phyloP scores from a whole-genome alignment of 352 stramenopile genomes.

The Phytopythium sindhum region DNA sequence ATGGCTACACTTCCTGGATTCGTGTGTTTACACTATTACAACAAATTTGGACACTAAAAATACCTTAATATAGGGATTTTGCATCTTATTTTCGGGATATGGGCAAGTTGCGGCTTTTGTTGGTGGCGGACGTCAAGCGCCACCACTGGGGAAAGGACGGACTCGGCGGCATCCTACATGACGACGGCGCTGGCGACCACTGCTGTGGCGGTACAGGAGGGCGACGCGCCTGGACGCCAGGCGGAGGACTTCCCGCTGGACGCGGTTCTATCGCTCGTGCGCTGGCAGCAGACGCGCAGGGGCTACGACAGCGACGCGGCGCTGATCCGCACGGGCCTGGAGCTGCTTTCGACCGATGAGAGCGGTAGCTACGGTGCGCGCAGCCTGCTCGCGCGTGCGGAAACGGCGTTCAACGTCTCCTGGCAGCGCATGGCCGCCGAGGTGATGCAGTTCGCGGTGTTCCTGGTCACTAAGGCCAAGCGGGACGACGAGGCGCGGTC shows the following conservation, averaged over 20 bases:
- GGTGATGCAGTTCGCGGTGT: slow-evolving; percentile 63
- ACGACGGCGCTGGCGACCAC: neutral
- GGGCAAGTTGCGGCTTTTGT: neutral
- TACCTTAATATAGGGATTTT: neutral
- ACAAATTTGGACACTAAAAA: too few species aligned
- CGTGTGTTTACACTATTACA: too few species aligned
- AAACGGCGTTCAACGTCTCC: slow-evolving; percentile 51
- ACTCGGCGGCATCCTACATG: neutral
- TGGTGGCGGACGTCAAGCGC: slow-evolving; percentile 4
- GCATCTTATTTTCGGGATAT: neutral
- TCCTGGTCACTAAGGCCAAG: slow-evolving; percentile 57
- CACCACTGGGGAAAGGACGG: slow-evolving; percentile 4
- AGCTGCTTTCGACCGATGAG: slow-evolving; percentile 23
- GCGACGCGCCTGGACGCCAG: neutral
- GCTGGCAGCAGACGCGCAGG: slow-evolving; percentile 56
- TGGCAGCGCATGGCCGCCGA: slow-evolving; percentile 57
- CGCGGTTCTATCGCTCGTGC: slow-evolving; percentile 55
- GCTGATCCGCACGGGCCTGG: slow-evolving; percentile 34
- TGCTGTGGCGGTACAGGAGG: neutral
- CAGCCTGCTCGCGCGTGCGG: slow-evolving; percentile 26
- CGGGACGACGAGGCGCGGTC: slow-evolving; percentile 22
- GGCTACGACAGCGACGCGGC: slow-evolving; percentile 46
- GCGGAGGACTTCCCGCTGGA: slow-evolving; percentile 13
- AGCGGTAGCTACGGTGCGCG: slow-evolving; percentile 13
- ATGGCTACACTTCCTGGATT: neutral